These are phyloP conservation scores for Pythium phragmiticola DNA, from an alignment of 352 stramenopile genomes.

Conservation along the genomic window DNA sequence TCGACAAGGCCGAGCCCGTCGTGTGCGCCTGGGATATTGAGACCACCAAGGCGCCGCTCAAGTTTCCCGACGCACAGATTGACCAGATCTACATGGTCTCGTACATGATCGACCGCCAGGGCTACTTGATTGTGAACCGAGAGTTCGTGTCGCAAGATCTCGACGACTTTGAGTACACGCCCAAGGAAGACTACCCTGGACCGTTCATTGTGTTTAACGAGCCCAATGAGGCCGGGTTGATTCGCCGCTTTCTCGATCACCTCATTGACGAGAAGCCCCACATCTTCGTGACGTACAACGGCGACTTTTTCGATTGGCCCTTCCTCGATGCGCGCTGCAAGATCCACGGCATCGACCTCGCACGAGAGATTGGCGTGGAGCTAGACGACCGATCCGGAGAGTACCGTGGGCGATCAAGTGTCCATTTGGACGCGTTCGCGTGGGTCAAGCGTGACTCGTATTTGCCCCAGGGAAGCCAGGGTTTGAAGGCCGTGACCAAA, in stretches of 20 bases:
- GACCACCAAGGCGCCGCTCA: slow-evolving; percentile 98
- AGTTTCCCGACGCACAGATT: slow-evolving; percentile 96
- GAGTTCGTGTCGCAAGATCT: slow-evolving; percentile 98
- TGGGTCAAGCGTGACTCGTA: slow-evolving; percentile 99
- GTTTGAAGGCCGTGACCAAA: slow-evolving; percentile 99
- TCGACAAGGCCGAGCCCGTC: slow-evolving; percentile 91
- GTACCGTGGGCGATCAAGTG: slow-evolving; percentile 90
- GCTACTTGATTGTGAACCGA: slow-evolving; percentile 97
- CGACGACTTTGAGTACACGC: slow-evolving; percentile 99
- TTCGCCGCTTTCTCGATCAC: slow-evolving; percentile 91
- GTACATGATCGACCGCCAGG: slow-evolving; percentile 97
- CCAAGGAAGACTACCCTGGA: slow-evolving; percentile 87
- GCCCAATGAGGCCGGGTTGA: slow-evolving; percentile 70
- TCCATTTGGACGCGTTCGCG: slow-evolving; percentile 98
- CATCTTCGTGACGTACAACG: slow-evolving; percentile 99
- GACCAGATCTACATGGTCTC: slow-evolving; percentile 98
- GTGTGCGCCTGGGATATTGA: slow-evolving; percentile 99
- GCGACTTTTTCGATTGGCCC: slow-evolving; percentile 99
- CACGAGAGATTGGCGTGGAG: slow-evolving; percentile 82
- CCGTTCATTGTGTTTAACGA: slow-evolving; percentile 99
- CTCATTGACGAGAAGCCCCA: slow-evolving; percentile 92
- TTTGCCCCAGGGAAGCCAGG: slow-evolving; percentile 96
- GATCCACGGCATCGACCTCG: slow-evolving; percentile 92
- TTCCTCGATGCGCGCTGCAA: slow-evolving; percentile 95
- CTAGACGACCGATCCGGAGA: slow-evolving; percentile 79